Evolutionary conservation across 1,284 basidiomycete species (phyloP), one percentile per base, ranked within the genome.

Genomic region (Megacollybia platyphylla): DNA sequence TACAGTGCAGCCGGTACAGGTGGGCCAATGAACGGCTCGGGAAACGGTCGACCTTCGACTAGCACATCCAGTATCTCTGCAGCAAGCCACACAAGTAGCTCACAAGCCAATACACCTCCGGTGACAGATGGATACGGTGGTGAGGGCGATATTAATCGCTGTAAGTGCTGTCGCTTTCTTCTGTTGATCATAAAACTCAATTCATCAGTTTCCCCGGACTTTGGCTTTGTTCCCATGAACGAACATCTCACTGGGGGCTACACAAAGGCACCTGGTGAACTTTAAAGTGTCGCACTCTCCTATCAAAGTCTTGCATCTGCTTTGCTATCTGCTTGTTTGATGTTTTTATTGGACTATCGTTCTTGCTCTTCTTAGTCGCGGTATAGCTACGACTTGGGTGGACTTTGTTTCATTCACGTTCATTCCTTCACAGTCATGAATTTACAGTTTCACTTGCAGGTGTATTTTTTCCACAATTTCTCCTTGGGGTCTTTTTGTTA

Each of bases 101-200:
- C 79, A 41, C 79, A 85, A 59, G 82, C 85, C 39, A 80, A 81
- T 53, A 87, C 83, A 31, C 84, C 84, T n/a, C 84, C 85, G 45
- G 73, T 75, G 42, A 68, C 71, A 39, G 74, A 74, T 39, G 73
- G 72, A 51, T 73, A 74, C 45, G 72, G 69, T 50, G 68, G 68
- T 36, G 77, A 74, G 5, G 36, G 36, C 47, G 80, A 81, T 60
- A 81, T 85, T 56, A 80, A 76, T 55, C 73, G 83, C 62, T 85
- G 84, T 87, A 65, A 80, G 83, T 82, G 48, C 15, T 34, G 49
- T 49, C 50, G 41, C 41, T 46, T 42, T 52, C 49, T 56, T 51
- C 52, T 49, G 40, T 49, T 48, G 6, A 37, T 37, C n/a, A 53
- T 50, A 49, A 52, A 52, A 39, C 56, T 39, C 52, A 61, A 57